Percentiles rank a stretch among this genome's conserved stretches.
These are phyloP conservation scores for Claviceps citrina DNA, from an alignment of 2,329 filamentous ascomycete genomes.

Conservation along the genomic window DNA sequence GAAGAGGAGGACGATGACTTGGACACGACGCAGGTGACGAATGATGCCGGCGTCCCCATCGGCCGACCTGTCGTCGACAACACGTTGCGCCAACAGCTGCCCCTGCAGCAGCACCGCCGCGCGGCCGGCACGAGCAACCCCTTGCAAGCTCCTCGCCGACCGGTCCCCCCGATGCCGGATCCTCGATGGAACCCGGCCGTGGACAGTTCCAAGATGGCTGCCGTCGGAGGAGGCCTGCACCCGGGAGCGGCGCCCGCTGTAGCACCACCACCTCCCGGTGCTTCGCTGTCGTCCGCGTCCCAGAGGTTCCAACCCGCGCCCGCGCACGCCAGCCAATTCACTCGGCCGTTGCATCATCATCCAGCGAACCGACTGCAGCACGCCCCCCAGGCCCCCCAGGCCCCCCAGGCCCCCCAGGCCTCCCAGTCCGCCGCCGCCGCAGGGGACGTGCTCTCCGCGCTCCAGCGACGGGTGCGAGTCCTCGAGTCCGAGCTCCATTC, in stretches of 20 bases:
- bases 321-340: conserved; percentile 23
- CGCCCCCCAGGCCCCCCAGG: too few species aligned
- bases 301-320: conserved; percentile 17
- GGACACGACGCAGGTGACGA: conserved; percentile 41
- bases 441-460: conserved; percentile 25
- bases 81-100: conserved; percentile 19
- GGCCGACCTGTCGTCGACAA: conserved; percentile 22
- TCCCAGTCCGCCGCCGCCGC: conserved; percentile 13
- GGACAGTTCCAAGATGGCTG: conserved; percentile 12
- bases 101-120: conserved; percentile 18
- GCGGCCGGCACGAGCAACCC: conserved; percentile 6
- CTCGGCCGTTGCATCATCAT: conserved; percentile 21
- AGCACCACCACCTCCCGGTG: conserved; percentile 8
- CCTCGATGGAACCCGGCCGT: conserved; percentile 24
- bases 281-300: conserved; percentile 14
- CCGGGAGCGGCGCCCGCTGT: conserved; percentile 7
- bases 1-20: conserved; percentile 43
- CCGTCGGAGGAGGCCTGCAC: conserved; percentile 7
- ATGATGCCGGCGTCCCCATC: conserved; percentile 28
- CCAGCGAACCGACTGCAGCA: conserved; percentile 11
- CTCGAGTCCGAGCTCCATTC: conserved; percentile 42
- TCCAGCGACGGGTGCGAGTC: conserved; percentile 37
- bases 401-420: conserved; percentile 10
- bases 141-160: conserved; percentile 12
- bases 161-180: conserved; percentile 19